These are phyloP conservation scores for Microbotryum violaceum DNA, from an alignment of 1,284 basidiomycete species.

Conservation along the genomic window DNA sequence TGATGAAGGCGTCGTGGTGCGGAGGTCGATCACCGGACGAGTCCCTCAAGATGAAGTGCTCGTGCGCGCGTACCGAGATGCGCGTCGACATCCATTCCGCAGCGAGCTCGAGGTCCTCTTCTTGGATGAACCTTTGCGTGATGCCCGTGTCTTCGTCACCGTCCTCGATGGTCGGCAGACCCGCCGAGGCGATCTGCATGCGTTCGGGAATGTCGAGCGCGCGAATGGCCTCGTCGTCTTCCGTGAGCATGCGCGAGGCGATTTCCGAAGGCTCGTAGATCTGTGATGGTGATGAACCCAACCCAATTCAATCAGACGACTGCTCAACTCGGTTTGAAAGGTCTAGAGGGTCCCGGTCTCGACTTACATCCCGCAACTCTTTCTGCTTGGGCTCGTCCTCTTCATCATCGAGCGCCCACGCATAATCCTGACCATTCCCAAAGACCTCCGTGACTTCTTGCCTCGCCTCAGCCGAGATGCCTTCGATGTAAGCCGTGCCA, in stretches of 20 bases:
- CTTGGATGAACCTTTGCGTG: constrained; percentile 46
- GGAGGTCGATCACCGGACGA: constrained; percentile 51
- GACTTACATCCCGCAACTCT: constrained; percentile 68
- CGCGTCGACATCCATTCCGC: constrained; percentile 82
- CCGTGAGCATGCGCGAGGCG: constrained; percentile 78
- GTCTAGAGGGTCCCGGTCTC: background rate
- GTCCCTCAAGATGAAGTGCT: constrained; percentile 50
- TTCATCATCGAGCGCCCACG: constrained; percentile 81
- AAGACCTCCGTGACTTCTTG: constrained; percentile 95
- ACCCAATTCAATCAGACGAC: background rate
- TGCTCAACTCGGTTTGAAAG: background rate
- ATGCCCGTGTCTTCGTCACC: constrained; percentile 17
- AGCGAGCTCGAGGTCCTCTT: constrained; percentile 63
- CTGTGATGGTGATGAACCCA: constrained; percentile 44
- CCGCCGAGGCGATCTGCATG: constrained; percentile 87
- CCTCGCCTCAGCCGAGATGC: constrained; percentile 63
- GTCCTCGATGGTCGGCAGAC: constrained; percentile 53
- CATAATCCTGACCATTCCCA: constrained; percentile 93
- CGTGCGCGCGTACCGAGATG: constrained; percentile 66
- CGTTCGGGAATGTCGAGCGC: constrained; percentile 88
- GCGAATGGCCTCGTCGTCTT: constrained; percentile 89
- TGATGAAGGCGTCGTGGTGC: constrained; percentile 62
- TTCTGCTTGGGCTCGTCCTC: constrained; percentile 62
- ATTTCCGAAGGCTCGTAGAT: constrained; percentile 99
- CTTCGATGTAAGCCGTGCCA: constrained; percentile 50